Conservation (phyloP, 108 stramenopile species). For the Nitzschia palea region DNA sequence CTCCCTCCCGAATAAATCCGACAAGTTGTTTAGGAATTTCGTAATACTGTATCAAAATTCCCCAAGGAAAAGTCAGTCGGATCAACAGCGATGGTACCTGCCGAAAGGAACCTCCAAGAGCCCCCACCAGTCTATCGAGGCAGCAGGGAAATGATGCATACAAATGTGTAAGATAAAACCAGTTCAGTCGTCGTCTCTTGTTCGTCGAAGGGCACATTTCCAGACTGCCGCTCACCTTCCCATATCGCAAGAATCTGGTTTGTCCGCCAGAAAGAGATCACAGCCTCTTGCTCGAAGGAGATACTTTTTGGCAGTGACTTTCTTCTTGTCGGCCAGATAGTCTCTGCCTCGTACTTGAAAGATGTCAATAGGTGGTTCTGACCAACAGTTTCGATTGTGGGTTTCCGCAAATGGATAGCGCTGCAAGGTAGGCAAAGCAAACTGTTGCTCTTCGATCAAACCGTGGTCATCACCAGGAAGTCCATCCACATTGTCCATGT, state of each 20-base stretch:
- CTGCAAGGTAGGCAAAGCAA: conserved; percentile 38
- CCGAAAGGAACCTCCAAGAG: conserved; percentile 65
- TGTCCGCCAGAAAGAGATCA: conserved; percentile 79
- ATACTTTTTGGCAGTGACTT: conserved; percentile 58
- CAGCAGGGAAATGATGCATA: not conserved
- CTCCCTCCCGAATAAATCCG: conserved; percentile 50
- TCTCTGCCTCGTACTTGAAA: conserved; percentile 73
- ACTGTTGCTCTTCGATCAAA: not conserved
- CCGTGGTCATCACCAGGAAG: not conserved
- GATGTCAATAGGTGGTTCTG: conserved; percentile 52
- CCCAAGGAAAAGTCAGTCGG: conserved; percentile 86
- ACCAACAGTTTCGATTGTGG: conserved; percentile 73
- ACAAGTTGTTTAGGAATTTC: conserved; percentile 67
- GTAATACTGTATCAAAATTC: conserved; percentile 69
- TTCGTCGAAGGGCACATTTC: not conserved
- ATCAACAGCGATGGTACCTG: conserved; percentile 73
- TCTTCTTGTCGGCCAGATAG: conserved; percentile 75
- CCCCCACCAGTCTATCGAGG: conserved; percentile 32
- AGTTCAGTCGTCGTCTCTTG: too few species aligned
- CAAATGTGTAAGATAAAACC: not conserved
- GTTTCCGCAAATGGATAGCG: conserved; percentile 49
- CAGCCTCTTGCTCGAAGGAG: conserved; percentile 70
- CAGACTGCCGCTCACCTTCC: conserved; percentile 9
- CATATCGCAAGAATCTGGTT: conserved; percentile 21
- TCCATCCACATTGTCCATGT: conserved; percentile 19